Base-by-base conservation (phyloP, 1,284 basidiomycete genomes). In the Athelia sp. region DNA sequence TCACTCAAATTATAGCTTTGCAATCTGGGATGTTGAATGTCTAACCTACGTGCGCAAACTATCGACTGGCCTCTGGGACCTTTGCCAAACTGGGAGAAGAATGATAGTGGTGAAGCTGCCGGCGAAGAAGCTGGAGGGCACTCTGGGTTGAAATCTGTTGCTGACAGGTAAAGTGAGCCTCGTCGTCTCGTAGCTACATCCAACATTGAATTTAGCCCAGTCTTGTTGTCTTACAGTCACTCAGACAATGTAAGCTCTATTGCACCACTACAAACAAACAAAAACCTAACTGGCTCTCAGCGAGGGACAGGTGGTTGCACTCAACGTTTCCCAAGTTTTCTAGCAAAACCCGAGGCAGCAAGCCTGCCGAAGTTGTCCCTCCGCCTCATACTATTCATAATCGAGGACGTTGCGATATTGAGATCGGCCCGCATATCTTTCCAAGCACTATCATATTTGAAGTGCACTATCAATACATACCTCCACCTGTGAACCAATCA, bases 261-360 rank as follows among this genome's bases (percentile, higher is more conserved):
- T n/a, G n/a, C n/a, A n/a, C n/a, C n/a, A n/a, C n/a, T n/a, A n/a
- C 26, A 29, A 29, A 36, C 19, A n/a, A 45, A 22, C 11, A 45
- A 46, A 29, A 45, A 24, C 36, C 50, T 51, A 45, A 46, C 45
- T 35, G 47, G 34, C 52, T 59, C 54, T 51, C 54, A 89, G 86
- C 87, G 43, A 76, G 87, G 38, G 79, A 84, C 24, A 76, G 73
- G 62, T 87, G 84, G 84, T 65, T 88, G 10, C 70, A 73, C 31
- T 72, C 72, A n/a, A 75, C 74, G 24, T 86, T 90, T 52, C 80
- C 82, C n/a, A 84, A 79, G 59, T 89, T 89, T 59, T 83, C 82
- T 4, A 75, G 74, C 48, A 82, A 78, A 56, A 63, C 74, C 32
- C 75, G 79, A 35, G 76, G 75, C 29, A 74, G 72, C 45, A 81